Evolutionary conservation across 2,329 filamentous ascomycete species (phyloP), one percentile per base, ranked within the genome.

Genomic region (Myriosclerotinia curreyana): DNA sequence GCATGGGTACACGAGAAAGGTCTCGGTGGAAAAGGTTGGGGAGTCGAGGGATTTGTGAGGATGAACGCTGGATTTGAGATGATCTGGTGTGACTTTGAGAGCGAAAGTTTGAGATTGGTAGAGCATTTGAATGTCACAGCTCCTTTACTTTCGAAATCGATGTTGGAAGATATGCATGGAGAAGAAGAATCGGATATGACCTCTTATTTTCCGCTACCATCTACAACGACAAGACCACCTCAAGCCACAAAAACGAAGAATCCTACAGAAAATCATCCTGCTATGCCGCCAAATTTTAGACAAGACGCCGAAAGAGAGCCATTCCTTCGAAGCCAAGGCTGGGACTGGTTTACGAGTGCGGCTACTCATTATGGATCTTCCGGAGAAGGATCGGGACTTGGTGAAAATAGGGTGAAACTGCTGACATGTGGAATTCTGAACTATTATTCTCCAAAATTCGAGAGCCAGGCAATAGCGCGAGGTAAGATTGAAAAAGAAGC

Each of bases 21-120:
- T 0, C 74, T 82, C 17, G 76, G 80, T 7, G 79, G 79, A 1
- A 66, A 67, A 11, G 79, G 78, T 6, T 82, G 79, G 80, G 80
- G 79, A 46, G 77, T 79, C 40, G 81, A 83, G 68, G 80, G 79
- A 2, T 73, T 82, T 44, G 77, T 82, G 50, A 75, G 80, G 64
- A 82, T 82, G 80, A 81, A 82, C 68, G 78, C 80, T 15, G 80
- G 79, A 5, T 82, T 82, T 65, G 80, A 82, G 71, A 72, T 81
- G 69, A 80, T 82, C n/a, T 81, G 80, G 80, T 82, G 80, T 67
- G 75, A 82, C 64, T 82, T 82, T 60, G 71, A 74, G 31, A 79
- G 78, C 62, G 76, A 76, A 12, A 79, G 76, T 22, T 67, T 81
- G 60, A 72, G 76, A 60, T 67, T 82, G 55, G 71, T 81, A 28